A percentile compares a stretch with the other conserved stretches of the same genome.
These are phyloP conservation scores for Aspergillus sp. DNA, from an alignment of 2,329 filamentous ascomycete species.

Conservation along the genomic window DNA sequence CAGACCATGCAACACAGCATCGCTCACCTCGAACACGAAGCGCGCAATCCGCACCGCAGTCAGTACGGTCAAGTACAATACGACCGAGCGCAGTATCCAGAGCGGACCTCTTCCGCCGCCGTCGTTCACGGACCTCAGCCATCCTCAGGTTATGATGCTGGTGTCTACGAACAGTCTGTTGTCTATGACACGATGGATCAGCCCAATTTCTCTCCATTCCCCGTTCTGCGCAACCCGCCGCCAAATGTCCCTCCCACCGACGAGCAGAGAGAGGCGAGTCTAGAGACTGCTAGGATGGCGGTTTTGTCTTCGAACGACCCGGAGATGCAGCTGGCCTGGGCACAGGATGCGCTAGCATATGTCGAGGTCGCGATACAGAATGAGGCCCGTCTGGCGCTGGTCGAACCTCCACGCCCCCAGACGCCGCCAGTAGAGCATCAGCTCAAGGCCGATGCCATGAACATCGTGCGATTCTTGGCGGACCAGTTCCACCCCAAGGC, in stretches of 20 bases:
- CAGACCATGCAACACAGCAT: constrained; percentile 95
- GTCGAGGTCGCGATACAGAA: constrained; percentile 78
- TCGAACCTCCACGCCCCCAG: constrained; percentile 56
- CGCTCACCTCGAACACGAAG: constrained; percentile 80
- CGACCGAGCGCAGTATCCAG: constrained; percentile 28
- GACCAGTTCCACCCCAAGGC: constrained; percentile 90
- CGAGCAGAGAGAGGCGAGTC: constrained; percentile 83
- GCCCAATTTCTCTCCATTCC: constrained; percentile 87
- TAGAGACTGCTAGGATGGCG: constrained; percentile 74
- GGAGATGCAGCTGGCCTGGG: constrained; percentile 94
- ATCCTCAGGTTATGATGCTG: constrained; percentile 27
- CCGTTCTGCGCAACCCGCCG: constrained; percentile 67
- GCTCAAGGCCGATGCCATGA: constrained; percentile 78
- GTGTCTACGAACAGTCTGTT: constrained; percentile 47
- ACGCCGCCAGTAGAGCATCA: constrained; percentile 88
- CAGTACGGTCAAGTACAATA: constrained; percentile 28
- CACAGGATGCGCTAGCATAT: constrained; percentile 82
- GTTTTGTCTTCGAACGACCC: constrained; percentile 92
- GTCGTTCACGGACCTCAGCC: constrained; percentile 21
- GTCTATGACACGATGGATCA: constrained; percentile 46
- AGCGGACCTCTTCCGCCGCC: constrained; percentile 29
- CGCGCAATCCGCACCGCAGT: constrained; percentile 43
- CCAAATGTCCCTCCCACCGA: constrained; percentile 89
- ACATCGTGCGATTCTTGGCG: constrained; percentile 82
- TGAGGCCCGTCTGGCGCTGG: constrained; percentile 58